Evolutionary conservation across 495 filamentous ascomycete species (phyloP), one percentile per base, ranked within the genome.

Genomic region (Xylaria bambusicola): DNA sequence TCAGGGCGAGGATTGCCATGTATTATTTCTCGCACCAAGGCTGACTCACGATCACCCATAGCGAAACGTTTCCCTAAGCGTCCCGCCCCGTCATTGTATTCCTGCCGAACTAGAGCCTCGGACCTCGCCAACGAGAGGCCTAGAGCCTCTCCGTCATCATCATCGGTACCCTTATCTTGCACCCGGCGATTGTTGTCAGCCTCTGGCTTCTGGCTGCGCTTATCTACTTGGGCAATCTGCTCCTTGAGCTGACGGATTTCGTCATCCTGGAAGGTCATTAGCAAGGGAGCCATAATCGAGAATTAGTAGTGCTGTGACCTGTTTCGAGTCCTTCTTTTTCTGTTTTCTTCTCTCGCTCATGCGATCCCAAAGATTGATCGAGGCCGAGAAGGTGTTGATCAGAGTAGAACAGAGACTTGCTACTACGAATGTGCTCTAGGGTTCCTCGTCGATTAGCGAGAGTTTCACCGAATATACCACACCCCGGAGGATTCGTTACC

Each of bases 331-430:
- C 35, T 63, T 56, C 60, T 66, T 67, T 41, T 55, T 49, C 56
- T 75, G 73, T 35, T 63, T 65, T 17, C 67, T 66, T 44, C 71
- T 70, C 18, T 75, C 72, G 24, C 55, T 46, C 26, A 75, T 38
- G 31, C 71, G 67, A 46, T 75, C 73, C 49, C 66, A 73, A 2
- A 73, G 62, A 57, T 72, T 72, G 27, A 75, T 71, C 23, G 66
- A 65, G 1, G 73, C 69, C 26, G 62, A 68, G 61, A 75, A 75
- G 12, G 73, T 75, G 41, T 71, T 71, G 40, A 70, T 70, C 9
- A 75, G 68, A 23, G 73, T 75, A 17, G 73, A 75, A 31, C 65
- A 60, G 21, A 75, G 68, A 3, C 71, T 73, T 12, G 73, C 73
- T 36, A 75, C 53, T 50, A 73, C 66, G 31, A 75, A 75, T 2